A percentile compares a stretch with the other conserved stretches of the same genome.
Evolutionary conservation across 768 basidiomycete species (phyloP).

Genomic region (Boletus fagicola): DNA sequence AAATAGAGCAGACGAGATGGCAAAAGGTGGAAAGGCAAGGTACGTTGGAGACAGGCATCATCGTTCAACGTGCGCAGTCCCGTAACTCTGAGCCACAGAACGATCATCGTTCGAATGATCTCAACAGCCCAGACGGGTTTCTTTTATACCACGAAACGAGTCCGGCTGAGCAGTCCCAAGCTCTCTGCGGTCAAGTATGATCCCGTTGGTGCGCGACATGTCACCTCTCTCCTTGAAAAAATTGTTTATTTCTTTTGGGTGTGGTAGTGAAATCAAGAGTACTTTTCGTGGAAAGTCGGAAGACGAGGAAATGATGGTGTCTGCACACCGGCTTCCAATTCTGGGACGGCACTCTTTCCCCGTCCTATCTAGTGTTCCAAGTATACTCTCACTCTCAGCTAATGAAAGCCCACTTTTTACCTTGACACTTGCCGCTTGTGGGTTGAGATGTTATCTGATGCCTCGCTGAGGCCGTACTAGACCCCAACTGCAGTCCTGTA

Average conservation of each 20-base stretch:
- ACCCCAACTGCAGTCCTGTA: no score
- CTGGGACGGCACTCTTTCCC: neutral
- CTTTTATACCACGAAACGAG: constrained; percentile 83
- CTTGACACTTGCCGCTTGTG: neutral
- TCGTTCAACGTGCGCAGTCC: neutral
- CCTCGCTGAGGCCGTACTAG: neutral
- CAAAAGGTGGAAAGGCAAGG: constrained; percentile 62
- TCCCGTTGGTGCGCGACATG: constrained; percentile 60
- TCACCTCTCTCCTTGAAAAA: neutral
- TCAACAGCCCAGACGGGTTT: constrained; percentile 91
- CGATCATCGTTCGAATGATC: constrained; percentile 81
- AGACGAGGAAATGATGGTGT: constrained; percentile 55
- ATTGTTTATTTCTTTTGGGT: neutral
- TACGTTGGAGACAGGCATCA: constrained; percentile 16
- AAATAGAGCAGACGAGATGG: constrained; percentile 41
- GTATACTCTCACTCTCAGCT: neutral
- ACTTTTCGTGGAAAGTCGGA: constrained; percentile 76
- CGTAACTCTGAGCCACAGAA: constrained; percentile 43
- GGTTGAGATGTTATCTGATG: neutral
- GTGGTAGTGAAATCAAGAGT: constrained; percentile 63
- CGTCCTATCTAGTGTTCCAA: neutral
- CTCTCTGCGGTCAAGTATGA: constrained; percentile 92
- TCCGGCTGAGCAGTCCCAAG: constrained; percentile 65
- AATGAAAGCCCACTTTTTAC: neutral
- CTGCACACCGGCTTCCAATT: neutral